phyloP scores from a whole-genome alignment of 495 filamentous ascomycete species.

The Xylaria intraflava region DNA sequence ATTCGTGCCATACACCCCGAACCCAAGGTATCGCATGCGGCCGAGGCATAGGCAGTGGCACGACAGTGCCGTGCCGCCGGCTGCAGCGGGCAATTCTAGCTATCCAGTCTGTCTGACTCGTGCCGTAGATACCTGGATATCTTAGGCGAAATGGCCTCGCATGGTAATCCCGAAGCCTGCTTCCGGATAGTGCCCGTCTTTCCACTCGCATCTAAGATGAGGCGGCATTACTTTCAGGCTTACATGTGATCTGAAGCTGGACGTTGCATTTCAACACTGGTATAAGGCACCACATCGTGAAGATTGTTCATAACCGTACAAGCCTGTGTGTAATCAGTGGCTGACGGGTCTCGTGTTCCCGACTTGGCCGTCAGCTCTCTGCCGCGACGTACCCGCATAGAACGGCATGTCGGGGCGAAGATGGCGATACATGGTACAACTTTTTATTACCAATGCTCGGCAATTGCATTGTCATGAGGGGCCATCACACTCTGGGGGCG shows the following conservation, averaged over 20 bases:
- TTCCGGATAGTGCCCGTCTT: background rate
- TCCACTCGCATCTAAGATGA: background rate
- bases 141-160: slow-evolving; percentile 2
- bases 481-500: background rate
- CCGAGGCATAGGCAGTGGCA: background rate
- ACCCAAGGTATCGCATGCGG: background rate
- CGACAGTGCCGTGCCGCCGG: background rate
- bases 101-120: background rate
- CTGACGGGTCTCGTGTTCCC: background rate
- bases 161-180: background rate
- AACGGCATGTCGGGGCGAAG: slow-evolving; percentile 9
- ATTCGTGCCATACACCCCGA: background rate
- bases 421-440: slow-evolving; percentile 5
- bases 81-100: background rate
- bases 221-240: background rate
- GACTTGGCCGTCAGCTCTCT: background rate
- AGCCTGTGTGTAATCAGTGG: background rate
- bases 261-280: background rate
- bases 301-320: background rate
- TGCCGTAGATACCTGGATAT: background rate
- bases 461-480: slow-evolving; percentile 6
- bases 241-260: slow-evolving; percentile 1
- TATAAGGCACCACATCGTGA: background rate
- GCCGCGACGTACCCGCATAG: slow-evolving; percentile 1
- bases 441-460: slow-evolving; percentile 1